phyloP scores from a whole-genome alignment of 2,329 filamentous ascomycete genomes.

The Hypomyces rosellus region DNA sequence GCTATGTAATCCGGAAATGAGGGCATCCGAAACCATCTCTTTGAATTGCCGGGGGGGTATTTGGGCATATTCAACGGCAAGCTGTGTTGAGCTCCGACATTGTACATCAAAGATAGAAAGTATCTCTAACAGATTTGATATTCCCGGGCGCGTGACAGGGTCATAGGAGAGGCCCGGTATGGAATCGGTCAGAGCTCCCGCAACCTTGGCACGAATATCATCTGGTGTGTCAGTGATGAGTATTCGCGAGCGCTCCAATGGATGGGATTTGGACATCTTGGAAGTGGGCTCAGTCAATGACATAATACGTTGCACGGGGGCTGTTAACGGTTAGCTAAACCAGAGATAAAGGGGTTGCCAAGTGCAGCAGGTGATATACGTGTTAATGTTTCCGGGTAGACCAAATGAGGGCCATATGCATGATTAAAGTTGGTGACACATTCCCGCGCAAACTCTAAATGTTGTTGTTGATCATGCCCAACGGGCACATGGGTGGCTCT shows the following conservation, averaged over 20 bases:
- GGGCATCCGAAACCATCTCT: conserved; percentile 50
- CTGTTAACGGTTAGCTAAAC: conserved; percentile 32
- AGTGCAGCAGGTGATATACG: conserved; percentile 41
- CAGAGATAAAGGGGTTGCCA: background rate
- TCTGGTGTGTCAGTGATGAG: conserved; percentile 66
- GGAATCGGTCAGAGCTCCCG: conserved; percentile 70
- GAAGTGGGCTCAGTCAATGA: conserved; percentile 68
- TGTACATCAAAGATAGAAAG: conserved; percentile 59
- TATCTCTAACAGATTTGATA: conserved; percentile 81
- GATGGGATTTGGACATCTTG: conserved; percentile 94
- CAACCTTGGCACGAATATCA: conserved; percentile 64
- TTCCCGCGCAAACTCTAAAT: conserved; percentile 87
- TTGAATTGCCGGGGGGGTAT: conserved; percentile 35
- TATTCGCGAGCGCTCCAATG: conserved; percentile 67
- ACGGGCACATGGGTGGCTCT: conserved; percentile 92
- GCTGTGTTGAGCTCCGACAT: conserved; percentile 31
- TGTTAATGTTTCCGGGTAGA: conserved; percentile 63
- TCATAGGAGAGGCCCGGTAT: conserved; percentile 64
- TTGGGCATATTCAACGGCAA: conserved; percentile 34
- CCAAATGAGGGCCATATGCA: conserved; percentile 57
- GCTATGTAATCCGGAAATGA: conserved; percentile 46
- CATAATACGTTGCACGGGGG: conserved; percentile 82
- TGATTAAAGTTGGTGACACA: conserved; percentile 85
- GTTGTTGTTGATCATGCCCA: conserved; percentile 90
- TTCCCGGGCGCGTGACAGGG: conserved; percentile 61